These are phyloP conservation scores for Anthoceros angustus DNA, from an alignment of 225 moss, liverwort and hornwort species.

Conservation along the genomic window DNA sequence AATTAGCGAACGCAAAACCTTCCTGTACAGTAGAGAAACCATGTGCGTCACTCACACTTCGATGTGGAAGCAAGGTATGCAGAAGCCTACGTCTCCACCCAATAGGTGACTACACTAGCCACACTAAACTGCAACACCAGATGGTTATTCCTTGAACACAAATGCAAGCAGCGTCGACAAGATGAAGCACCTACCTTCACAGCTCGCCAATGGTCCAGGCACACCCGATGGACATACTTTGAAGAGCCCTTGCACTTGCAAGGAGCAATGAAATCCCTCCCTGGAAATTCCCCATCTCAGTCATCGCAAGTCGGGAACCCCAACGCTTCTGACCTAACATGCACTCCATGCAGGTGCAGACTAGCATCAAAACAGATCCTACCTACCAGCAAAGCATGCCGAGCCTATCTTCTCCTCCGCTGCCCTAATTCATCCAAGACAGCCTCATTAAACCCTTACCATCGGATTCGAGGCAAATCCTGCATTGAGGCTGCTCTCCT, in stretches of 20 bases:
- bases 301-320: too few relatives aligned
- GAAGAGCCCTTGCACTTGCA: constrained; percentile 53
- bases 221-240: constrained; percentile 40
- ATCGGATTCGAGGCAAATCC: constrained; percentile 39
- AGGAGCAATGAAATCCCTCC: constrained; percentile 46
- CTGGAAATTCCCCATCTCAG: constrained; percentile 11
- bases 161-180: not conserved
- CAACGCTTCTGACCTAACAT: not conserved
- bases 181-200: constrained; percentile 23
- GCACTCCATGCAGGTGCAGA: not conserved
- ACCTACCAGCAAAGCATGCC: too few relatives aligned
- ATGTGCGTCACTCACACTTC: not conserved
- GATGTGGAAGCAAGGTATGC: not conserved
- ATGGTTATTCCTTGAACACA: not conserved
- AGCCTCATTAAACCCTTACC: constrained; percentile 12
- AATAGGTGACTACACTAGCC: not conserved
- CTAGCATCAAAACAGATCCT: not conserved
- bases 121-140: too few relatives aligned
- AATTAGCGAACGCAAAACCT: constrained; percentile 46
- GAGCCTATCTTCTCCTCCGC: too few relatives aligned
- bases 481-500: constrained; percentile 40
- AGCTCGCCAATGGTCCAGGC: constrained; percentile 53
- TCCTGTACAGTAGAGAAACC: constrained; percentile 12
- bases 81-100: not conserved
- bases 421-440: too few relatives aligned